phyloP scores from a whole-genome alignment of 805 yeast species.

The Candida silvicultrix region DNA sequence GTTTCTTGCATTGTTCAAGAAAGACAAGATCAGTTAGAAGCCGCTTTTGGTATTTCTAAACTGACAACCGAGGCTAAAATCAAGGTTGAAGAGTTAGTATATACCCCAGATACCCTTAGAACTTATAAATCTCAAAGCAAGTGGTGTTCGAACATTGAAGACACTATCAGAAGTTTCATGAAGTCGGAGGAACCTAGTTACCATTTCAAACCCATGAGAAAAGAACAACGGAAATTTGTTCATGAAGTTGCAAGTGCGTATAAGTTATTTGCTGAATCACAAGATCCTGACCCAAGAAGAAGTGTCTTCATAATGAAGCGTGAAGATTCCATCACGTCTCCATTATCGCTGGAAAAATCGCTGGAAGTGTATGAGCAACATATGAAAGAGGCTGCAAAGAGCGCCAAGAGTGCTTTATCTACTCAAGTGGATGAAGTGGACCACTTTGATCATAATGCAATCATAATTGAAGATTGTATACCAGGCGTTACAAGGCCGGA shows the following conservation, averaged over 20 bases:
- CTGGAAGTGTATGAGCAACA: slow-evolving; percentile 28
- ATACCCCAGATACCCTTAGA: slow-evolving; percentile 16
- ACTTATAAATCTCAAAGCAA: slow-evolving; percentile 35
- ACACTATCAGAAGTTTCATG: slow-evolving; percentile 42
- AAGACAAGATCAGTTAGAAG: slow-evolving; percentile 55
- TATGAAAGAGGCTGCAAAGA: slow-evolving; percentile 23
- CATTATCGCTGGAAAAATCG: slow-evolving; percentile 39
- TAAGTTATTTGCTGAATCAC: slow-evolving; percentile 60
- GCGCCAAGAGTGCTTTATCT: slow-evolving; percentile 12
- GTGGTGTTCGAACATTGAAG: slow-evolving; percentile 69
- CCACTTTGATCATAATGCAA: slow-evolving; percentile 39
- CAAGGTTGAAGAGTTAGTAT: slow-evolving; percentile 14
- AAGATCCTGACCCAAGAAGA: slow-evolving; percentile 76
- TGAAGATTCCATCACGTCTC: slow-evolving; percentile 31
- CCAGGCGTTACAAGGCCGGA: slow-evolving; percentile 40
- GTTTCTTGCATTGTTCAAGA: slow-evolving; percentile 57
- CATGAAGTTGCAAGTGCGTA: slow-evolving; percentile 60
- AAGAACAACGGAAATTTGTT: slow-evolving; percentile 62
- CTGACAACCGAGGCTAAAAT: slow-evolving; percentile 3
- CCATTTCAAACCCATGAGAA: slow-evolving; percentile 70
- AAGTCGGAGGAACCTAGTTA: slow-evolving; percentile 33
- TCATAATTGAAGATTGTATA: slow-evolving; percentile 45
- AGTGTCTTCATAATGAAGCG: slow-evolving; percentile 54
- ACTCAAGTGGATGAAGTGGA: slow-evolving; percentile 20
- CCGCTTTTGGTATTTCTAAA: slow-evolving; percentile 44